Evolutionary conservation across 495 filamentous ascomycete species (phyloP), one percentile per base, ranked within the genome.

Genomic region (Staphylotrichum tortipilum): DNA sequence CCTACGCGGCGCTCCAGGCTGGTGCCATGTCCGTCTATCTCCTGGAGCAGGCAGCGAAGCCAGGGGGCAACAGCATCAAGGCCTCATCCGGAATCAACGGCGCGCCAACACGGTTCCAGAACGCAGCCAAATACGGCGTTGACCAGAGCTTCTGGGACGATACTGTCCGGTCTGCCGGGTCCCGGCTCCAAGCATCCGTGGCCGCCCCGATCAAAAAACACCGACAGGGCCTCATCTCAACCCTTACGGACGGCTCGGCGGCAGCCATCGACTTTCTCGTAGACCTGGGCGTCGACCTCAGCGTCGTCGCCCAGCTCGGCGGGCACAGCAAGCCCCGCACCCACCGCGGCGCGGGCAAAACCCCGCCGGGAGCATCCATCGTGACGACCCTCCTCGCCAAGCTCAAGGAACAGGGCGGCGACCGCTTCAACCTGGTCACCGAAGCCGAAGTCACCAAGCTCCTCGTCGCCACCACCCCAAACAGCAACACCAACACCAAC

Each of bases 41-140:
- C 42, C 63, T 82, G n/a, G 78, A 82, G 40, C 68, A 76, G 7
- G 67, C 69, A 9, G 46, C 69, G 10, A 79, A 77, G 50, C 77
- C 78, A 0, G 79, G 79, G n/a, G 78, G 79, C 7, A 82, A 82
- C 54, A 74, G 68, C 58, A 79, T 80, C 60, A 82, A 82, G 55
- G 79, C 79, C 1, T 80, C 78, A 0, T 81, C 78, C 0, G 78
- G 78, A 4, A 83, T 83, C 62, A 83, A 80, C 55, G 79, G 77
- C 7, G 75, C 76, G 1, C 69, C 71, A 12, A 79, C 77, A 0
- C 61, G 64, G 14, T 79, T 72, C 51, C 78, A 80, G 54, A 52
- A 59, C n/a, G 47, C n/a, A 3, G 52, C 47, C 36, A 19, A 41
- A 34, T 45, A 42, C 15, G 43, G 55, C 9, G 57, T 59, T 18